These are phyloP conservation scores for Komagataella pseudopastoris DNA, from an alignment of 805 yeast genomes.

Conservation along the genomic window DNA sequence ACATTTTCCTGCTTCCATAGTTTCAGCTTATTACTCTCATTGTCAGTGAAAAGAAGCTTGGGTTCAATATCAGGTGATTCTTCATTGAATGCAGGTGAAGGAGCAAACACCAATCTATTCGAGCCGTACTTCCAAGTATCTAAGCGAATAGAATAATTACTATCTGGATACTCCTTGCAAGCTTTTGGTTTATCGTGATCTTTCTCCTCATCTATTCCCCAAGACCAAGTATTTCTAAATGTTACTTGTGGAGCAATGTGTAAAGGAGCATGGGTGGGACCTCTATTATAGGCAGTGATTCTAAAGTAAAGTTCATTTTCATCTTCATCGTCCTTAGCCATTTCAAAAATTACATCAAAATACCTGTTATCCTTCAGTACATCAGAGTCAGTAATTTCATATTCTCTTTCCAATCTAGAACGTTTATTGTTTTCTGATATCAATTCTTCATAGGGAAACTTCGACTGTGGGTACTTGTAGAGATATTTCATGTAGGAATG, in stretches of 20 bases:
- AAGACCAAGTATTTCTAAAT: conserved; percentile 87
- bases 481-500: conserved; percentile 86
- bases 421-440: conserved; percentile 54
- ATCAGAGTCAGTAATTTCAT: conserved; percentile 73
- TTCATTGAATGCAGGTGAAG: conserved; percentile 65
- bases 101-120: conserved; percentile 58
- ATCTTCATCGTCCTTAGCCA: conserved; percentile 75
- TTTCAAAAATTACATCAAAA: conserved; percentile 80
- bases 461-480: conserved; percentile 83
- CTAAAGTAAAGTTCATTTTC: conserved; percentile 74
- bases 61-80: conserved; percentile 61
- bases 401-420: conserved; percentile 58
- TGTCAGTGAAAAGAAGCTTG: conserved; percentile 69
- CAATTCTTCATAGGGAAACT: conserved; percentile 71
- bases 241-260: conserved; percentile 77
- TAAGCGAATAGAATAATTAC: conserved; percentile 37
- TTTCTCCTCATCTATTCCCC: conserved; percentile 50
- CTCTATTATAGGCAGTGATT: conserved; percentile 78
- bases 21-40: conserved; percentile 65
- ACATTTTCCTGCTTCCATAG: conserved; percentile 55
- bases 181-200: conserved; percentile 36
- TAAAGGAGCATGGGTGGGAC: conserved; percentile 74
- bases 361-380: conserved; percentile 59
- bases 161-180: conserved; percentile 22
- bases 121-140: conserved; percentile 60